Evolutionary conservation across 768 basidiomycete genomes (phyloP), one percentile per base, ranked within the genome.

Genomic region (Candolleomyces aberdarensis): DNA sequence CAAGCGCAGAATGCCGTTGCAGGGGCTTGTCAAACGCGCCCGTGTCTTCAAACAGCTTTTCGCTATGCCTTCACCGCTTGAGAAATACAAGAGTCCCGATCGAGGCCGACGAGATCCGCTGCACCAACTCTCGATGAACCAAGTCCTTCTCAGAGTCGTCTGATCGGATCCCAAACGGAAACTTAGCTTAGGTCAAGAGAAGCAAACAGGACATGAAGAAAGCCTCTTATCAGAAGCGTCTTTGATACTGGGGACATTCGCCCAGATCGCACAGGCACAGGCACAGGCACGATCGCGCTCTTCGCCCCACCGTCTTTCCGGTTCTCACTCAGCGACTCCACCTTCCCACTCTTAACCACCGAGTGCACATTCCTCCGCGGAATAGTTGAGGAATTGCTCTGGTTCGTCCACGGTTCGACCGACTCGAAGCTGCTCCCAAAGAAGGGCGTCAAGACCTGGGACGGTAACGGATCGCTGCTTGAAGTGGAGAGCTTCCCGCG

Each of bases 391-490:
- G 97, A 98, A 66, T 85, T 99, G 1, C 79, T 98, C 7, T 99
- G 96, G 96, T 98, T 99, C 69, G 76, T 97, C 15, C 77, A 80
- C 41, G 96, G 96, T 1, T 82, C 79, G 8, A 98, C 96, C 0
- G 94, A 97, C 75, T 85, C 91, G 0, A 86, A 77, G 5, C 65
- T 87, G 0, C 82, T 99, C 44, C 84, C 87, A 1, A 79, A 82
- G 32, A 91, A 92, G 70, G 94, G 93, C 56, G 84, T 98, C 63
- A 91, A 92, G 72, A 98, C 98, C 67, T 99, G 97, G 97, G 95
- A 98, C 70, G 95, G 96, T 0, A 98, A 99, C 64, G 96, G n/a
- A n/a, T n/a, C n/a, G n/a, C n/a, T n/a, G n/a, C n/a, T n/a, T n/a
- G n/a, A n/a, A n/a, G n/a, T n/a, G n/a, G n/a, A n/a, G n/a, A n/a